Evolutionary conservation across 139 green algal genomes (phyloP), one percentile per base, ranked within the genome.

Genomic region (Coelastrella sp.): DNA sequence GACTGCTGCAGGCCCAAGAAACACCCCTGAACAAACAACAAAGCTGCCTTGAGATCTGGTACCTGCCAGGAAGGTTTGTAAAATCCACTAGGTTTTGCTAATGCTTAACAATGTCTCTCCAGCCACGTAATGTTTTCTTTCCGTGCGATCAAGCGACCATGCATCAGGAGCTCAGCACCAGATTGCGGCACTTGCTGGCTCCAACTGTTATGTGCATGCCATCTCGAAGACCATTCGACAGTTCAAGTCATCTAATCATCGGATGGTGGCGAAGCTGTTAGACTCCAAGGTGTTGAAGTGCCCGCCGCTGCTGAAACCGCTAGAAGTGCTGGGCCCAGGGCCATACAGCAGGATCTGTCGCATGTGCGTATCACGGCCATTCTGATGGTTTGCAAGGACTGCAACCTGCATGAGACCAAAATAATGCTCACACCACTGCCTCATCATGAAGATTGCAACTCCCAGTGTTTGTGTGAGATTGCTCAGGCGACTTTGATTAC

Each of bases 311-410:
- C 82, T 58, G 19, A 78, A 12, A 7, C 82, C 27, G 22, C 22
- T 57, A 59, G 20, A 24, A 6, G 7, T 73, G 58, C 24, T 20
- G 11, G 22, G 22, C 19, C 22, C 80, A n/a, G 96, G 96, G 0
- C 95, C 96, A 91, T 94, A 98, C 65, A 98, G 79, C 24, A 96
- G 94, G 4, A 98, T 92, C 89, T 98, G 95, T 11, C 98, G 91
- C 0, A 99, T 93, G 91, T 99, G 98, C 0, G 98, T 99, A 93
- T 99, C 98, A 1, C 98, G 89, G 0, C 98, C 98, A 87, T 99
- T 99, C 85, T 99, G 98, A 88, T 99, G 98, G 95, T 99, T 99
- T 75, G 94, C 91, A 7, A 99, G 85, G 0, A 99, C 89, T 5
- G 94, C 94, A 7, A 97, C 70, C 80, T 96, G 91, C 59, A 61